Evolutionary conservation across 1,139 yeast genomes (phyloP).

Genomic region (Kurtzmaniella natalensis): DNA sequence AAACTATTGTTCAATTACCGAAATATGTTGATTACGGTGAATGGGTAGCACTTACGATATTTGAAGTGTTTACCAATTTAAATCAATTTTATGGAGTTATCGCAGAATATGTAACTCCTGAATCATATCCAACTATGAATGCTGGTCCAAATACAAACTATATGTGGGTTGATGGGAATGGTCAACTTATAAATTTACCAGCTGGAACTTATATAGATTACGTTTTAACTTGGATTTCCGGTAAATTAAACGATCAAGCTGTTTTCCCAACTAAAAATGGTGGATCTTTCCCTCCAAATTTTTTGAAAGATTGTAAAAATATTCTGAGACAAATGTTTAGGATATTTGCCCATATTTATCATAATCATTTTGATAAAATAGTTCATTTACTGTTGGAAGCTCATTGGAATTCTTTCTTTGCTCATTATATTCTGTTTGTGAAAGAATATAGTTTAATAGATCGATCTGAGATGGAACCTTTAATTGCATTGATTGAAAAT

Average conservation of each 20-base stretch:
- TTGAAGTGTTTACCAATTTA: conserved; percentile 82
- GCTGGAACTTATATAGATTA: conserved; percentile 91
- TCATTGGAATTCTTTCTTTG: conserved; percentile 96
- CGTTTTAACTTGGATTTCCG: conserved; percentile 86
- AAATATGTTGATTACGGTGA: conserved; percentile 92
- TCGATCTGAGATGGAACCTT: conserved; percentile 72
- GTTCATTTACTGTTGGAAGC: conserved; percentile 91
- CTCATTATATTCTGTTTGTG: conserved; percentile 87
- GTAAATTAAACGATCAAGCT: conserved; percentile 82
- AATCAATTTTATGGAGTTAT: conserved; percentile 86
- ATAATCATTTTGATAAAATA: conserved; percentile 89
- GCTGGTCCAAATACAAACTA: conserved; percentile 94
- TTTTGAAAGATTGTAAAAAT: conserved; percentile 76
- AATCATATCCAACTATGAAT: conserved; percentile 87
- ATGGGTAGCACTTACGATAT: conserved; percentile 91
- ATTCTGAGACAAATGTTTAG: conserved; percentile 91
- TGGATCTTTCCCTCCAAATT: conserved; percentile 89
- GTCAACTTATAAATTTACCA: conserved; percentile 79
- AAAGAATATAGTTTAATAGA: conserved; percentile 83
- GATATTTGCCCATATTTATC: conserved; percentile 93
- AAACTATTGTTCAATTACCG: conserved; percentile 91
- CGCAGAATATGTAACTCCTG: conserved; percentile 85
- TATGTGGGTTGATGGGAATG: conserved; percentile 79
- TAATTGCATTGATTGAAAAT: conserved; percentile 68
- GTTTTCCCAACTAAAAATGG: conserved; percentile 90